Base-by-base conservation (phyloP, 345 rosid genomes). In the Anacardium occidentale region DNA sequence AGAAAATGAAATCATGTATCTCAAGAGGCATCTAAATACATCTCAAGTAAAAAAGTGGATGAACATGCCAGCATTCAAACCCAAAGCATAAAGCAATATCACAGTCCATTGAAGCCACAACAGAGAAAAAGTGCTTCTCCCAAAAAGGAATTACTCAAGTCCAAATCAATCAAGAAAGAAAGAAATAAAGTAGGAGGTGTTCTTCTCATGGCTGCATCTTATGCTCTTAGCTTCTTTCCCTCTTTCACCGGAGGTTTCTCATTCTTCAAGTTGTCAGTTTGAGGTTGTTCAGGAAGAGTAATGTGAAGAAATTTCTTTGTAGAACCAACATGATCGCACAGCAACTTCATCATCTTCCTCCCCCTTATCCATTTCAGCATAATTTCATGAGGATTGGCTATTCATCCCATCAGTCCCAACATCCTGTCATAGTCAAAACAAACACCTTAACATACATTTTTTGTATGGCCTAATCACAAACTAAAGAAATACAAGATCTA, bases 321-420 rank as follows among this genome's bases (percentile, higher is more conserved):
- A 70, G 89, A 82, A n/a, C 98, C 98, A 45, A 89, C 91, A 4
- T 82, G 90, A 83, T 78, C 84, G 85, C 99, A 92, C 61, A 89
- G 62, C 72, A 92, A 77, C 90, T 89, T 92, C 48, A 95, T 86
- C 96, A 88, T 83, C 79, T 84, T 85, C 80, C 87, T 86, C 18
- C 99, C 99, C 77, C 93, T 83, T 97, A 92, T 95, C 99, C 99
- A 95, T 83, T 95, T 95, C 54, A 95, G 82, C 89, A 95, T 74
- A 75, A 95, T 82, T 81, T 95, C 99, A 92, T 86, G 80, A 89
- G 97, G 0, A 98, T 83, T 92, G 92, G 86, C 98, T 88, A 54
- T 83, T 85, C 66, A 94, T 57, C 70, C 98, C 95, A 64, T 77
- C 68, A 10, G 90, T 68, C 26, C 90, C 83, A 64, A 91, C 87